Evolutionary conservation across 257 asterid species (phyloP), one percentile per base, ranked within the genome.

Genomic region (Linaria vulgaris): DNA sequence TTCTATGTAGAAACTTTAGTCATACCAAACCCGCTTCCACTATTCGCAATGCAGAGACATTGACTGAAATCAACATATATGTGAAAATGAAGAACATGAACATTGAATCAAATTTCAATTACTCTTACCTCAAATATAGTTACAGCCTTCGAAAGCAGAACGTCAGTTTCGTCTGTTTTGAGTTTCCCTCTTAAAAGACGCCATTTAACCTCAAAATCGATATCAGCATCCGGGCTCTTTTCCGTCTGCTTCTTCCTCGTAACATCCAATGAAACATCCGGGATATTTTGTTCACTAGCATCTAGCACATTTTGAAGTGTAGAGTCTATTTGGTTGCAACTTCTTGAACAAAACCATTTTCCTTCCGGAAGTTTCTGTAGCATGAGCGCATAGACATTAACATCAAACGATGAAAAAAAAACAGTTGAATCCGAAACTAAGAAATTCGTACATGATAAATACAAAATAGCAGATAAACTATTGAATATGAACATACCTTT

Each of bases 321-420:
- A 54, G 80, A 72, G 72, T 85, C 84, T 64, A 94, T 85, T 77
- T 81, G 77, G 74, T 80, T 83, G 88, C 99, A 94, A 68, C 82
- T 81, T 22, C 41, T 73, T 34, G 88, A 76, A 74, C 99, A 94
- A 82, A 94, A 90, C 99, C 99, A 94, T 67, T 90, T 90, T 55
- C 91, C 96, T 74, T 84, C 85, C 6, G 99, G 99, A 69, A 94
- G 86, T 81, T 87, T 91, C 99, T 94, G 88, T 51, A 14, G 57
- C 57, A 59, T 45, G 69, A 61, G 58, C 7, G 63, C 41, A 34
- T 34, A 34, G 11, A 3, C 11, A 34, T 34, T 34, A 3, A 34
- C 41, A 34, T 4, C 41, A 7, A 34, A 34, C 5, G 41, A 34
- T 34, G 9, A 34, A 34, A 34, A 34, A 34, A n/a, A n/a, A n/a